A percentile compares a stretch with the other conserved stretches of the same genome.
Conservation (phyloP, 805 yeast genomes). For the Cyberlindnera euphorbiiphila region DNA sequence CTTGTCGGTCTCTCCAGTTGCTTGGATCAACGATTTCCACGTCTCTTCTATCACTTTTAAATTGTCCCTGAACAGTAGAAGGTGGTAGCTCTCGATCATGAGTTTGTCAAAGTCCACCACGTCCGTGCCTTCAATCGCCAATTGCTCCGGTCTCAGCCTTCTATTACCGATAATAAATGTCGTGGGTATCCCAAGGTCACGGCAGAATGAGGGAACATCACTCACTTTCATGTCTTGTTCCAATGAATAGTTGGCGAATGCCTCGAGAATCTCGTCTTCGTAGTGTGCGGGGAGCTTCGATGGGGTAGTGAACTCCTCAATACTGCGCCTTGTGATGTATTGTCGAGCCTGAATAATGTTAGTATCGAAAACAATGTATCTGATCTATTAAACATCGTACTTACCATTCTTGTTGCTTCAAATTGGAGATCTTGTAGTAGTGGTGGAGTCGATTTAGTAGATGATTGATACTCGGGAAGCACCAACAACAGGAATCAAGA, state of each 20-base stretch:
- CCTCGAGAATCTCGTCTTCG: constrained; percentile 43
- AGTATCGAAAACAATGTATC: not conserved
- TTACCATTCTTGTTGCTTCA: not conserved
- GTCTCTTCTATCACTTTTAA: constrained; percentile 32
- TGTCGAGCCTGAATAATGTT: constrained; percentile 13
- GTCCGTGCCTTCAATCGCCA: constrained; percentile 38
- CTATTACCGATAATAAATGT: constrained; percentile 30
- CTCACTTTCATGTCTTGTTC: constrained; percentile 37
- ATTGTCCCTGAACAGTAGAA: constrained; percentile 39
- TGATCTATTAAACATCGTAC: not conserved
- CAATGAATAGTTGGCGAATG: constrained; percentile 38
- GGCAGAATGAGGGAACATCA: constrained; percentile 30
- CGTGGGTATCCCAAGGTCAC: constrained; percentile 30
- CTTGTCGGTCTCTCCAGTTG: constrained; percentile 17
- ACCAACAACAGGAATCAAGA: too few relatives aligned
- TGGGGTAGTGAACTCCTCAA: constrained; percentile 30
- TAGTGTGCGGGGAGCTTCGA: constrained; percentile 37
- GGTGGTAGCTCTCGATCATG: constrained; percentile 36
- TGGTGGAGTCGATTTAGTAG: too few relatives aligned
- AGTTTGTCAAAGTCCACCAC: constrained; percentile 47
- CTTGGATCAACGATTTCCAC: constrained; percentile 37
- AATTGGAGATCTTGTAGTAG: too few relatives aligned
- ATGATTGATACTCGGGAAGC: too few relatives aligned
- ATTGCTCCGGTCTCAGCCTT: constrained; percentile 20
- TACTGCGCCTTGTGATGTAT: constrained; percentile 20